These are phyloP conservation scores for Sindora glabra DNA, from an alignment of 306 rosid species.

Conservation along the genomic window DNA sequence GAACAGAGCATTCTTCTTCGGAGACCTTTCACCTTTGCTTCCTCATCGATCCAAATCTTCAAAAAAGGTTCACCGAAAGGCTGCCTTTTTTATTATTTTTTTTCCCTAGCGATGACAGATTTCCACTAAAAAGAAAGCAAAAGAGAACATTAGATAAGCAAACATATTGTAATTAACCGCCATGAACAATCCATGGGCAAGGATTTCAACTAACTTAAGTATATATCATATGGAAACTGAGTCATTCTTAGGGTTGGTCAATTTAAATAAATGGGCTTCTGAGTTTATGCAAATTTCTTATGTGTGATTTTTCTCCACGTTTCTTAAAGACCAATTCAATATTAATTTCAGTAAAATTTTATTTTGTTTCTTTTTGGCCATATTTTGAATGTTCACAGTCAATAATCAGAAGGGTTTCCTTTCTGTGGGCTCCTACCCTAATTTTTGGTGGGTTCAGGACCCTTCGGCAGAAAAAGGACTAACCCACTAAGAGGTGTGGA, in stretches of 20 bases:
- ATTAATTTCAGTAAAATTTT: too few species aligned
- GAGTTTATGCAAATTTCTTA: background rate
- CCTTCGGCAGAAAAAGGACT: slow-evolving; percentile 13
- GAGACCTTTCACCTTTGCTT: slow-evolving; percentile 13
- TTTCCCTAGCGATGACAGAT: background rate
- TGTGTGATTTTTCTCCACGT: slow-evolving; percentile 22
- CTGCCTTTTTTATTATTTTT: too few species aligned
- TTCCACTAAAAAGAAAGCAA: background rate
- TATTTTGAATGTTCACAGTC: background rate
- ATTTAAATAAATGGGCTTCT: background rate
- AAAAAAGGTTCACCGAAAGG: slow-evolving; percentile 38
- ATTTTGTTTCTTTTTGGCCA: background rate
- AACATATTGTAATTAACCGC: background rate
- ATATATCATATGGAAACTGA: slow-evolving; percentile 15
- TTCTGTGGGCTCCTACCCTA: slow-evolving; percentile 23
- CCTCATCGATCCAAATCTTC: slow-evolving; percentile 27
- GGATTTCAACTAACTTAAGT: background rate
- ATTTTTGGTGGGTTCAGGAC: background rate
- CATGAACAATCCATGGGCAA: background rate
- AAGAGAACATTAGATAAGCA: background rate
- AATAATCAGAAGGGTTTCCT: background rate
- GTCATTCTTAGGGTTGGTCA: background rate
- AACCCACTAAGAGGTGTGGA: slow-evolving; percentile 20
- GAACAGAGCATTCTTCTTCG: slow-evolving; percentile 3
- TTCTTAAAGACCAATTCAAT: background rate